A percentile compares a stretch with the other conserved stretches of the same genome.
These are phyloP conservation scores for Medicago arabica DNA, from an alignment of 306 rosid species.

Conservation along the genomic window DNA sequence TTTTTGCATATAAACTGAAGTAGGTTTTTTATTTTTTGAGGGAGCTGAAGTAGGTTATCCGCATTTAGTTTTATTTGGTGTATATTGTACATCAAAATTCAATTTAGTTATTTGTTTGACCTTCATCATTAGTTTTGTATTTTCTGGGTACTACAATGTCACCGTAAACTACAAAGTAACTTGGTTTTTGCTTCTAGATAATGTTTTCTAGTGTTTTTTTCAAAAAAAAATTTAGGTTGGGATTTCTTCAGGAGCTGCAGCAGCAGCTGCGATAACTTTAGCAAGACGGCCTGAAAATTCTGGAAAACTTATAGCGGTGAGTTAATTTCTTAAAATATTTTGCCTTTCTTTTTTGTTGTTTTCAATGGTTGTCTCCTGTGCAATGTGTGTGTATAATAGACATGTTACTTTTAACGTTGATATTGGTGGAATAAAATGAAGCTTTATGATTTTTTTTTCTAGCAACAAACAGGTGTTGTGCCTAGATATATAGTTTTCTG, in stretches of 20 bases:
- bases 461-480: neutral
- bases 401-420: conserved; percentile 1
- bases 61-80: conserved; percentile 20
- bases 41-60: conserved; percentile 9
- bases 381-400: neutral
- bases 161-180: neutral
- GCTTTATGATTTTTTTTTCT: conserved; percentile 1
- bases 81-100: conserved; percentile 28
- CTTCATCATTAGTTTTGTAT: conserved; percentile 33
- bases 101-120: conserved; percentile 30
- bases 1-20: conserved; percentile 16
- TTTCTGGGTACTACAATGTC: conserved; percentile 35
- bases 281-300: conserved; percentile 84
- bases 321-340: conserved; percentile 44
- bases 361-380: conserved; percentile 2
- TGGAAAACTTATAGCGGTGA: conserved; percentile 81
- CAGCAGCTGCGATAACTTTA: conserved; percentile 82
- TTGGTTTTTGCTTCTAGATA: conserved; percentile 16
- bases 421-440: conserved; percentile 25
- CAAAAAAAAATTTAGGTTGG: no score
- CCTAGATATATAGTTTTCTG: conserved; percentile 3
- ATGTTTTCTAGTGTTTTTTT: conserved; percentile 36
- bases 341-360: conserved; percentile 25
- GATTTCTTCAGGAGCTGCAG: conserved; percentile 97
- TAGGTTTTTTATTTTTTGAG: no score